Evolutionary conservation across 768 basidiomycete genomes (phyloP).

Genomic region (Postia placenta): DNA sequence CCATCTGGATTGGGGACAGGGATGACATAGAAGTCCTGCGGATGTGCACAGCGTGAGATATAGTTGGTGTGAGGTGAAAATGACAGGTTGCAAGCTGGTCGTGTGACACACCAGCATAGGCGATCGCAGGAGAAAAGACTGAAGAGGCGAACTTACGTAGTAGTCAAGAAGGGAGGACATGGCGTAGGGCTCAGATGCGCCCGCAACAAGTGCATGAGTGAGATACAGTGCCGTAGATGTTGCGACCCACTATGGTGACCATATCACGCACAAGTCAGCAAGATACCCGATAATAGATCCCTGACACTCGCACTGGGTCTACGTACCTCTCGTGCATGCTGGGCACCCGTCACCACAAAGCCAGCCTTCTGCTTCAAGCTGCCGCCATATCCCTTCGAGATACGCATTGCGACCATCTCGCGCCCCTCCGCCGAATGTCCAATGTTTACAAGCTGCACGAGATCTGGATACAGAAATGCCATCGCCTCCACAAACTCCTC

Average conservation of each 20-base stretch:
- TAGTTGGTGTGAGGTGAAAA: neutral
- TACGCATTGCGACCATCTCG: conserved; percentile 48
- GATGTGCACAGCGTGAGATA: neutral
- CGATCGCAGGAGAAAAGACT: neutral
- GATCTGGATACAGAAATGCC: conserved; percentile 38
- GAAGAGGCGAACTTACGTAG: conserved; percentile 34
- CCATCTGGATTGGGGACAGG: conserved; percentile 68
- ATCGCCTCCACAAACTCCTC: conserved; percentile 46
- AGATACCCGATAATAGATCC: too few relatives aligned
- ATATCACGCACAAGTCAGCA: too few relatives aligned
- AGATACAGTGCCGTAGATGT: conserved; percentile 68
- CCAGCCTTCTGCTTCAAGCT: conserved; percentile 26
- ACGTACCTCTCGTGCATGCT: conserved; percentile 70
- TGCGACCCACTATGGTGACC: conserved; percentile 62
- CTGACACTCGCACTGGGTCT: too few relatives aligned
- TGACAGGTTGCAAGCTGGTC: neutral
- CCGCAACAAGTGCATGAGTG: conserved; percentile 59
- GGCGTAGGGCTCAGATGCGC: conserved; percentile 40
- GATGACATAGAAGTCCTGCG: conserved; percentile 59
- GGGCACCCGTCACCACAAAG: conserved; percentile 65
- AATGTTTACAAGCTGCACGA: conserved; percentile 38
- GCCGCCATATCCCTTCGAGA: conserved; percentile 28
- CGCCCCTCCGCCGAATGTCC: conserved; percentile 56
- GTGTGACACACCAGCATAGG: neutral
- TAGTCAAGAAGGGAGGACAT: conserved; percentile 43